These are phyloP conservation scores for Yamadazyma songkhlaensis DNA, from an alignment of 1,139 yeast genomes.

Conservation along the genomic window DNA sequence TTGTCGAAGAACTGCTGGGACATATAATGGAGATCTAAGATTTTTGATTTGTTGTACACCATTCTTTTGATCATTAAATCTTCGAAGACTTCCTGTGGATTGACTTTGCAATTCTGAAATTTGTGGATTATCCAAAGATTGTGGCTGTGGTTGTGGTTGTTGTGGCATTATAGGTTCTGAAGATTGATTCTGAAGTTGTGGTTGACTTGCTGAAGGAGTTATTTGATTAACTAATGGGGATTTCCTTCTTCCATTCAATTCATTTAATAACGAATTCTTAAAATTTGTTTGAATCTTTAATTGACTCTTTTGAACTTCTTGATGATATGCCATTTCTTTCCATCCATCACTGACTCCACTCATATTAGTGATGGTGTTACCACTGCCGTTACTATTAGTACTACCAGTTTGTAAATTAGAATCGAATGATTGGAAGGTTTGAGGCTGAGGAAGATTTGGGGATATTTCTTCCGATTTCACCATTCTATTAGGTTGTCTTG, in stretches of 20 bases:
- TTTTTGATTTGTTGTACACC: conserved; percentile 56
- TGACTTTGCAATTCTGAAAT: neutral
- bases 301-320: conserved; percentile 15
- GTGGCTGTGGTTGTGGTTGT: neutral
- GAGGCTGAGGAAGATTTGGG: neutral
- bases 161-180: neutral
- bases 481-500: conserved; percentile 37
- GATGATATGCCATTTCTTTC: conserved; percentile 12
- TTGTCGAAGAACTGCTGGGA: conserved; percentile 84
- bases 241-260: conserved; percentile 14
- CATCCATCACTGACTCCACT: conserved; percentile 1
- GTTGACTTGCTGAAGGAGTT: neutral
- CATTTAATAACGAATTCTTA: conserved; percentile 12
- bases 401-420: neutral
- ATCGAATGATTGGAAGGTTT: neutral
- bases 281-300: conserved; percentile 10
- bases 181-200: neutral
- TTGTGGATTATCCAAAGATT: neutral
- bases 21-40: conserved; percentile 80
- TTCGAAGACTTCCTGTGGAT: neutral
- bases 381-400: neutral
- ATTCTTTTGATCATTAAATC: neutral
- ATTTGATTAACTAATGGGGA: conserved; percentile 11
- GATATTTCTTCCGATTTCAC: conserved; percentile 2
- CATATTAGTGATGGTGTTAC: neutral